Conservation (phyloP, 495 filamentous ascomycete species). For the Lophiotrema nucula region DNA sequence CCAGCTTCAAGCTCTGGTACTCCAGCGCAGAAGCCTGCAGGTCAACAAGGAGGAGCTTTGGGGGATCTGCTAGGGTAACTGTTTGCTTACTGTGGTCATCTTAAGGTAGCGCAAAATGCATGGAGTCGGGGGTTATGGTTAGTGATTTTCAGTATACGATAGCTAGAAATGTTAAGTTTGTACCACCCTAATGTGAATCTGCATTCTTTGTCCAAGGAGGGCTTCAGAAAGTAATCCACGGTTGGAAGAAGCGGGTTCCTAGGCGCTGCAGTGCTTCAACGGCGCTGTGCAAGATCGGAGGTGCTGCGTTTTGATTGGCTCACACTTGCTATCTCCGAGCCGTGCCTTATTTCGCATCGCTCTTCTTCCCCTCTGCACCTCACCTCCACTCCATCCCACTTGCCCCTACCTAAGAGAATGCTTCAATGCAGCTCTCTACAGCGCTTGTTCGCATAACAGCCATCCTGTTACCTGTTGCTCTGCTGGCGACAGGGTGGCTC, state of each 20-base stretch:
- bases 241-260: too few species aligned
- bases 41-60: conserved; percentile 36
- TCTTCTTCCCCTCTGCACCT: neutral
- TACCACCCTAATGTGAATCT: too few species aligned
- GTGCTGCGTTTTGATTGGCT: neutral
- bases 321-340: too few species aligned
- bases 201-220: too few species aligned
- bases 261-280: too few species aligned
- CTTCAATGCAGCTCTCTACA: conserved; percentile 44
- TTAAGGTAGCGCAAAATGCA: neutral
- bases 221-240: too few species aligned
- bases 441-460: conserved; percentile 37
- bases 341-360: too few species aligned
- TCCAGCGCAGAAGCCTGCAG: conserved; percentile 34
- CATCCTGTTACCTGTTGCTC: conserved; percentile 66
- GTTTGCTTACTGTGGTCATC: neutral
- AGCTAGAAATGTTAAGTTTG: too few species aligned
- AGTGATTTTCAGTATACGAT: neutral
- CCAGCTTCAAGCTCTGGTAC: conserved; percentile 49
- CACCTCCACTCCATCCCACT: neutral
- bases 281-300: too few species aligned
- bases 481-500: conserved; percentile 70
- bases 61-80: conserved; percentile 34
- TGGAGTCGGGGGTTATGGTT: too few species aligned
- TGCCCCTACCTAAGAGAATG: conserved; percentile 20